Percentiles rank a stretch among this genome's conserved stretches.
Conservation (phyloP, 1,284 basidiomycete species). For the Leccinum fallax region DNA sequence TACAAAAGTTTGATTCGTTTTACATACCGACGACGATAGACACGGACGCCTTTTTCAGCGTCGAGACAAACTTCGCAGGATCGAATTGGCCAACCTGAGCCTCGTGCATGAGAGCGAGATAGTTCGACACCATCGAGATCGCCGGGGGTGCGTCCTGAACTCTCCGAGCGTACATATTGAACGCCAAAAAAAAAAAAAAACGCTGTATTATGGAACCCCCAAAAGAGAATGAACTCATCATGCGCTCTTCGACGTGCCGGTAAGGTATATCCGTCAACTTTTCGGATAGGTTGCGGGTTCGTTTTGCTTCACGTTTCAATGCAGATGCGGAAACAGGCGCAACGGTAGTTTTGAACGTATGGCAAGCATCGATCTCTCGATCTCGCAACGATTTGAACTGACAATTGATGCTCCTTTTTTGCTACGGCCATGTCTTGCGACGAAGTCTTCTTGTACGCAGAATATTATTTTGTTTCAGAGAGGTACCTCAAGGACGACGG, state of each 20-base stretch:
- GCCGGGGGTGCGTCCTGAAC: background rate
- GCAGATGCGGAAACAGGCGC: constrained; percentile 3
- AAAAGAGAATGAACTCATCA: background rate
- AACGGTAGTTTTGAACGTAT: constrained; percentile 21
- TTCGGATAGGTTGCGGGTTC: background rate
- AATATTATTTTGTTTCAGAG: constrained; percentile 18
- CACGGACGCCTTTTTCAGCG: background rate
- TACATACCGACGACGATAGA: background rate
- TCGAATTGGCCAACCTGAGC: background rate
- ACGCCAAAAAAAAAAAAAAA: background rate
- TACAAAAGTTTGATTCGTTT: background rate
- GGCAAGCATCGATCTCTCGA: constrained; percentile 4
- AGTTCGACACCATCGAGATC: background rate
- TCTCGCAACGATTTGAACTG: background rate
- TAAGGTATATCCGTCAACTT: background rate
- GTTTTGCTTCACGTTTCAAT: background rate
- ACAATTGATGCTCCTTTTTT: background rate
- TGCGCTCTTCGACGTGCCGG: background rate
- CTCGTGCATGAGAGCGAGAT: background rate
- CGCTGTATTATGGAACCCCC: background rate
- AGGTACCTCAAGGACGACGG: constrained; percentile 12
- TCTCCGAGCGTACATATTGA: background rate
- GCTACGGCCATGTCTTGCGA: constrained; percentile 26
- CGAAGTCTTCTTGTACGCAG: constrained; percentile 20
- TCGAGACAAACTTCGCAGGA: background rate